Evolutionary conservation across 2,329 filamentous ascomycete genomes (phyloP).

Genomic region (Xylaria sp.): DNA sequence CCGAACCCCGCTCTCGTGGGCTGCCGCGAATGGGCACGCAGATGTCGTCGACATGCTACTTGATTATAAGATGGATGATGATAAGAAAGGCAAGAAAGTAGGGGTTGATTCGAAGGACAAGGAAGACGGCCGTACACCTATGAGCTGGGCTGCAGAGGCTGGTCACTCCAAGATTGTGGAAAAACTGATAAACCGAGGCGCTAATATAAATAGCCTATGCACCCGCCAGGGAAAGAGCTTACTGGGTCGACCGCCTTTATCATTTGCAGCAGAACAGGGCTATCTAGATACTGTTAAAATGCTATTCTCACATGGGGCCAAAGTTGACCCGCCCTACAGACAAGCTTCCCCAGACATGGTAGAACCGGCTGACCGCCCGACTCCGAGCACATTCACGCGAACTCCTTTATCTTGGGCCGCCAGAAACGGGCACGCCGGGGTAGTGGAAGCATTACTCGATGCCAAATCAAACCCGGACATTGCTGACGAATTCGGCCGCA

Average conservation of each 20-base stretch:
- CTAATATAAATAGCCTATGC: background rate
- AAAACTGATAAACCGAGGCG: background rate
- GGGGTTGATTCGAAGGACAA: background rate
- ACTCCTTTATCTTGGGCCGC: constrained; percentile 1
- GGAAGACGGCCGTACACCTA: background rate
- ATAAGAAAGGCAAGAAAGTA: background rate
- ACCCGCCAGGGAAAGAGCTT: background rate
- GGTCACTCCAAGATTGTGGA: background rate
- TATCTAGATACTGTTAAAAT: background rate
- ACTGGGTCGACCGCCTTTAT: background rate
- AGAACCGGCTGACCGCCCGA: background rate
- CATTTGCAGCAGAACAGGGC: background rate
- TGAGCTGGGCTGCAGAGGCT: constrained; percentile 3
- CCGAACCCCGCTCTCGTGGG: constrained; percentile 2
- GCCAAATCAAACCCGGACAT: background rate
- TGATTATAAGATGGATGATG: background rate
- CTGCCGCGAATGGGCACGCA: background rate
- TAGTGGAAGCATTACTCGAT: background rate
- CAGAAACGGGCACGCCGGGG: background rate
- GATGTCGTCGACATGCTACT: background rate
- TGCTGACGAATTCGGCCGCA: background rate
- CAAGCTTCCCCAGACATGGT: background rate
- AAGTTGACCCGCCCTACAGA: background rate
- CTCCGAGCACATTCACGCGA: background rate
- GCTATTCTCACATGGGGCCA: background rate